Evolutionary conservation across 768 basidiomycete species (phyloP).

Genomic region (Tubosaeta brunneosetosa): DNA sequence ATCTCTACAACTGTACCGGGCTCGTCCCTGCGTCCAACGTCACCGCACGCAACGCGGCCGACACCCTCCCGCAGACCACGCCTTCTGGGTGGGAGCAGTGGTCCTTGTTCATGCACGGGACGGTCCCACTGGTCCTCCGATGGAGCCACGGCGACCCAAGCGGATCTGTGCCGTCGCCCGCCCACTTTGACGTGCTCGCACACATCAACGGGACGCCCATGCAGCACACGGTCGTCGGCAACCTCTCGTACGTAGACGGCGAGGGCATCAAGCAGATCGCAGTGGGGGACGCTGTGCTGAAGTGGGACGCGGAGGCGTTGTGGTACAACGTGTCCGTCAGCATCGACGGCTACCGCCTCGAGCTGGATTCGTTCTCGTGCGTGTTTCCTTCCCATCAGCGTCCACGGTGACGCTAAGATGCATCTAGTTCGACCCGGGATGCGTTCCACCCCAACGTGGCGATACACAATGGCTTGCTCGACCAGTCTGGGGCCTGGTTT

Average conservation of each 20-base stretch:
- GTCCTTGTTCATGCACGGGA: constrained; percentile 11
- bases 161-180: background rate
- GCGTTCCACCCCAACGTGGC: constrained; percentile 14
- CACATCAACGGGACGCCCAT: constrained; percentile 8
- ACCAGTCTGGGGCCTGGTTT: constrained; percentile 4
- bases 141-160: constrained; percentile 14
- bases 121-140: constrained; percentile 9
- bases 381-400: background rate
- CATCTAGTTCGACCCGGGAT: constrained; percentile 6
- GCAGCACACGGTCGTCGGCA: background rate
- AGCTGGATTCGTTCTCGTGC: constrained; percentile 11
- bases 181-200: constrained; percentile 10
- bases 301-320: constrained; percentile 7
- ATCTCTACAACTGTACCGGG: constrained; percentile 18
- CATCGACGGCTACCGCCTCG: constrained; percentile 6
- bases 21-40: constrained; percentile 7
- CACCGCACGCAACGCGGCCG: constrained; percentile 8
- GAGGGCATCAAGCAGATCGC: constrained; percentile 3
- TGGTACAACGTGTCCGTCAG: constrained; percentile 14
- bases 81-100: constrained; percentile 15
- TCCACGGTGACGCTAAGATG: background rate
- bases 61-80: constrained; percentile 15
- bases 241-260: constrained; percentile 1
- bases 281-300: constrained; percentile 7
- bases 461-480: constrained; percentile 11